These are phyloP conservation scores for Hippophae rhamnoides DNA, from an alignment of 306 rosid genomes.

Conservation along the genomic window DNA sequence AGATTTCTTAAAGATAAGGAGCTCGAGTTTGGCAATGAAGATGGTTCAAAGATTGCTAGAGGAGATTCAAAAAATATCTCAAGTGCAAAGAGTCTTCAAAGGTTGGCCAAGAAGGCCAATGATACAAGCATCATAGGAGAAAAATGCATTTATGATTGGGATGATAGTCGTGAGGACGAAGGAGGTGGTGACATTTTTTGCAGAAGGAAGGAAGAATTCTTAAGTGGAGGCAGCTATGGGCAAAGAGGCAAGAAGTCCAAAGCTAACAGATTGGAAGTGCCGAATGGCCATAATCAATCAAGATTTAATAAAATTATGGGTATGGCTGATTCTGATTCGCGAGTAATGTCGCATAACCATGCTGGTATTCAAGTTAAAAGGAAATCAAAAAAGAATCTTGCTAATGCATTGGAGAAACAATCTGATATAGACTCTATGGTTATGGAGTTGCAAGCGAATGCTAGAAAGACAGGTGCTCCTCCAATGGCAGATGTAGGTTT, in stretches of 20 bases:
- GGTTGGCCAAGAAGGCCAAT: slow-evolving; percentile 51
- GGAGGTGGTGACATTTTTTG: slow-evolving; percentile 73
- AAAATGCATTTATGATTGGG: slow-evolving; percentile 68
- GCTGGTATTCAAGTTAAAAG: slow-evolving; percentile 9
- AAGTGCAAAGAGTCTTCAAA: slow-evolving; percentile 40
- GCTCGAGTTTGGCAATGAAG: slow-evolving; percentile 40
- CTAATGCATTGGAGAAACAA: slow-evolving; percentile 41
- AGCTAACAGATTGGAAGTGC: slow-evolving; percentile 14
- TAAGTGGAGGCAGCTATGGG: slow-evolving; percentile 24
- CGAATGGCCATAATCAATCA: slow-evolving; percentile 13
- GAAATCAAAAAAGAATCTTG: slow-evolving; percentile 39
- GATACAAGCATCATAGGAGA: slow-evolving; percentile 30
- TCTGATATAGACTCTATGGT: slow-evolving; percentile 19
- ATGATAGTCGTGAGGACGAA: slow-evolving; percentile 81
- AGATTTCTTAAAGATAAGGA: slow-evolving; percentile 48
- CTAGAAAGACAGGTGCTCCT: slow-evolving; percentile 22
- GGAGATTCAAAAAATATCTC: slow-evolving; percentile 32
- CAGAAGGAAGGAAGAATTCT: slow-evolving; percentile 62
- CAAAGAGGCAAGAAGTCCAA: slow-evolving; percentile 26
- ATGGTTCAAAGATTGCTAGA: slow-evolving; percentile 23
- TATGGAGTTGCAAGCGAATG: slow-evolving; percentile 31
- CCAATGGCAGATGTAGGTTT: slow-evolving; percentile 46
- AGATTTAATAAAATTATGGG: slow-evolving; percentile 23
- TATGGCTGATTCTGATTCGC: slow-evolving; percentile 48
- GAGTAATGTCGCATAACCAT: slow-evolving; percentile 18